Conservation (phyloP, 2,329 filamentous ascomycete species). For the Cladosporium oxysporum region DNA sequence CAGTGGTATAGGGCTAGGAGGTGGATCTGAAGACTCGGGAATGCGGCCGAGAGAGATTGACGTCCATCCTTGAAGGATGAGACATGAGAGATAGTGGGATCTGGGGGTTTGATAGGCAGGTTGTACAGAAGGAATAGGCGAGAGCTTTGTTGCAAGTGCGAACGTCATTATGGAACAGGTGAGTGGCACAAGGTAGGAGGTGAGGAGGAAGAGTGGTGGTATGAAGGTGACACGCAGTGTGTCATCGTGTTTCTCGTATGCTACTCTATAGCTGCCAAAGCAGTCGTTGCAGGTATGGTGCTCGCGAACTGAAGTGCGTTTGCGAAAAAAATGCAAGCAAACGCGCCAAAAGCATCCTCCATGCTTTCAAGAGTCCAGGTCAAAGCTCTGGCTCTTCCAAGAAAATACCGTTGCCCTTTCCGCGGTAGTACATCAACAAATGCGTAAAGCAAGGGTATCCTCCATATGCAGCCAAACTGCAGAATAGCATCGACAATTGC, state of each 20-base stretch:
- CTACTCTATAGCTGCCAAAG: constrained; percentile 3
- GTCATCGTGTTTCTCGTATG: constrained; percentile 11
- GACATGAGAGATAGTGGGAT: background rate
- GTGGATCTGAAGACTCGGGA: constrained; percentile 8
- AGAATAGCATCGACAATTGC: constrained; percentile 5
- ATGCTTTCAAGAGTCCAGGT: constrained; percentile 10
- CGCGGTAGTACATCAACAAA: constrained; percentile 11
- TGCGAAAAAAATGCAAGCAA: constrained; percentile 8
- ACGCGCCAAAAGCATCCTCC: constrained; percentile 5
- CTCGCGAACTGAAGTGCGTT: background rate
- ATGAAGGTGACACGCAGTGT: constrained; percentile 9
- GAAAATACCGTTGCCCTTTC: background rate
- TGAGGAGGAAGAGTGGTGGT: background rate
- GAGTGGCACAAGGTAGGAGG: background rate
- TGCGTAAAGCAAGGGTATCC: constrained; percentile 14
- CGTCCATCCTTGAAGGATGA: background rate
- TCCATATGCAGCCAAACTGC: constrained; percentile 11
- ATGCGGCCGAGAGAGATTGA: background rate
- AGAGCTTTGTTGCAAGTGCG: background rate
- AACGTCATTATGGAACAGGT: background rate
- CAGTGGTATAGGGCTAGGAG: background rate
- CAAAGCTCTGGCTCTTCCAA: constrained; percentile 4
- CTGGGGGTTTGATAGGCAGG: constrained; percentile 8
- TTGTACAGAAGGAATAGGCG: background rate
- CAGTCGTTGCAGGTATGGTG: background rate